Base-by-base conservation (phyloP, 2,329 filamentous ascomycete species). In the Malbranchea zuffiana region DNA sequence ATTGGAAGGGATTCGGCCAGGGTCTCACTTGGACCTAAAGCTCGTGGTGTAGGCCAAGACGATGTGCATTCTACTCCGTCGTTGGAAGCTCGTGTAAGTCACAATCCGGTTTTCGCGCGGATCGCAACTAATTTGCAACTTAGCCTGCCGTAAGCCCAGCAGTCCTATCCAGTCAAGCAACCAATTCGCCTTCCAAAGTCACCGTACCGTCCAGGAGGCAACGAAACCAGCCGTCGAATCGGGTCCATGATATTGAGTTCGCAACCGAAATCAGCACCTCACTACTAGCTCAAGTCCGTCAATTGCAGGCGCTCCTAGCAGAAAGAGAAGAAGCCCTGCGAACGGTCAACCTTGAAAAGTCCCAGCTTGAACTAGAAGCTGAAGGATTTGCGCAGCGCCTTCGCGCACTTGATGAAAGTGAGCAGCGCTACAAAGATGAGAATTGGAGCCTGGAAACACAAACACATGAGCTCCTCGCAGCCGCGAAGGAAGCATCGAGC, bases 251-350 rank as follows among this genome's bases (percentile, higher is more conserved):
- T 53, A 93, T 98, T 54, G 86, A 95, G 50, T 93, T 98, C 54
- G 90, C 88, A n/a, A 87, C 90, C 34, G 88, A 98, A 55, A 95
- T 98, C 51, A 95, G 86, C 54, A 94, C 85, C 4, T 94, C 86
- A 2, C 69, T 98, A 35, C 79, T 98, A 35, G 78, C 82, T n/a
- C 90, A 96, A 62, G 82, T 98, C 34, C 80, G 90, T 44, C 86
- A 90, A 54, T 64, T 98, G 37, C 90, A 98, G 59, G 72, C 78
- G 2, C 68, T 93, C 11, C 71, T 98, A 7, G 74, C 80, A 0
- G 86, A 96, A 61, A 82, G 85, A 47, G 90, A 98, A 45, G 87
- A 94, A 35, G 72, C 84, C 31, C 66, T 95, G 47, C 87, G 82
- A 56, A 71, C 78, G 12, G 68, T 78, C 44, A 81, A 81, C 48